Conservation (phyloP, 2,329 filamentous ascomycete genomes). For the Curvularia verruculosa region DNA sequence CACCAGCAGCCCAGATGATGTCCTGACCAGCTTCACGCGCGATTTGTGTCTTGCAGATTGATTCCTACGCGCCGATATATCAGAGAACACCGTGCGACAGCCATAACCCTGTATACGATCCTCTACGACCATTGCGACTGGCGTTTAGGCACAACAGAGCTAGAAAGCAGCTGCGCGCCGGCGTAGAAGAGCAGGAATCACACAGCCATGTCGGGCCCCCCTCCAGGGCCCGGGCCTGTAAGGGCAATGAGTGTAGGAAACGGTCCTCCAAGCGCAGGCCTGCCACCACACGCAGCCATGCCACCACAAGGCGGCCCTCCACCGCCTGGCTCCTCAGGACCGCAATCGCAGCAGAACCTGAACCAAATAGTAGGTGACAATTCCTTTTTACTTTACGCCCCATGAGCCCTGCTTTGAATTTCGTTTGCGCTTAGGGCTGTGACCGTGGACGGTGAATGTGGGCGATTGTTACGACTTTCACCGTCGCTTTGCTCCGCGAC, state of each 20-base stretch:
- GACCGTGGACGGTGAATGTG: neutral
- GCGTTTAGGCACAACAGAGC: conserved; percentile 24
- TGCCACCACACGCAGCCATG: conserved; percentile 52
- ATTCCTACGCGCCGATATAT: conserved; percentile 6
- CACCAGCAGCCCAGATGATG: conserved; percentile 16
- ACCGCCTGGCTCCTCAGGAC: conserved; percentile 54
- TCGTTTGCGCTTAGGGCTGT: neutral
- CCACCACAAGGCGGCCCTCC: conserved; percentile 55
- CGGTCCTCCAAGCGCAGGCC: conserved; percentile 50
- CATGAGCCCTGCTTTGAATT: neutral
- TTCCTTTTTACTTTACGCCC: neutral
- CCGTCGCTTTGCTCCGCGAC: neutral
- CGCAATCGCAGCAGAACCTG: conserved; percentile 83
- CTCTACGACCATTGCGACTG: conserved; percentile 28
- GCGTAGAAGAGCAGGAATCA: conserved; percentile 29
- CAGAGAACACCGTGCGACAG: neutral
- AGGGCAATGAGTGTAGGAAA: conserved; percentile 51
- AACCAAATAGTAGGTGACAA: conserved; percentile 87
- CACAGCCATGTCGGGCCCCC: conserved; percentile 45
- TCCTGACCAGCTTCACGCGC: conserved; percentile 8
- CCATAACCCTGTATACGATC: conserved; percentile 3
- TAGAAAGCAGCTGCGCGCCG: conserved; percentile 23
- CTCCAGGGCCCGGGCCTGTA: conserved; percentile 43
- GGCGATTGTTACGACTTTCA: neutral
- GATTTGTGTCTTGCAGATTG: conserved; percentile 2